Evolutionary conservation across 257 asterid species (phyloP), one percentile per base, ranked within the genome.

Genomic region (Fraxinus excelsior): DNA sequence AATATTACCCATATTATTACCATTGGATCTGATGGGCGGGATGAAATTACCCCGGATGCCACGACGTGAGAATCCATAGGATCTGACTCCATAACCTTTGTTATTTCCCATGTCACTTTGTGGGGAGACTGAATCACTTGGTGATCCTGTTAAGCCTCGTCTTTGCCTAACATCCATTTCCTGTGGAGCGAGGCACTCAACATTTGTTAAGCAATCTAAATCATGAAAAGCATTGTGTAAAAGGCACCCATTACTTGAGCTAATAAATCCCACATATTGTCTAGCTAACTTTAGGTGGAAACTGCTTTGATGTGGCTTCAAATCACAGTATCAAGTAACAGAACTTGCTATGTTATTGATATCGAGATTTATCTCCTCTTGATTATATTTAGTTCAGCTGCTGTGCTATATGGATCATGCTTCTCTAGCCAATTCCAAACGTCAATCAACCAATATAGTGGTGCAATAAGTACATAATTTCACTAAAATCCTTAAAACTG

Each of bases 101-200:
- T 82, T 79, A 65, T 74, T 58, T 78, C 89, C 87, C 44, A 80
- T 81, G 83, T 93, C 97, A 80, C 85, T 85, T 78, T 88, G 99
- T 69, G 97, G 97, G 77, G 98, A 91, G 73, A 85, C 82, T 42
- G 97, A 80, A 71, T 92, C 89, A 85, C 86, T 86, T 64, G 97
- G 98, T 67, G 98, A 91, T 75, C 94, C 91, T 85, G 77, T 56
- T 71, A 88, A 81, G 40, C 97, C 97, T 84, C 91, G 83, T 84
- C 81, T 96, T 80, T 92, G 94, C 88, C 90, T 86, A 76, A 90
- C 88, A 76, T 96, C 99, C 97, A 91, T 93, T 88, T 93, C 99
- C 99, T 96, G 85, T 71, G 42, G 70, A 68, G 72, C 73, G 83
- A 65, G 74, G 73, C 71, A 53, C 77, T 56, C 77, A 84, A 65